A percentile compares a stretch with the other conserved stretches of the same genome.
These are phyloP conservation scores for Didymosphaeria variabile DNA, from an alignment of 2,329 filamentous ascomycete species.

Conservation along the genomic window DNA sequence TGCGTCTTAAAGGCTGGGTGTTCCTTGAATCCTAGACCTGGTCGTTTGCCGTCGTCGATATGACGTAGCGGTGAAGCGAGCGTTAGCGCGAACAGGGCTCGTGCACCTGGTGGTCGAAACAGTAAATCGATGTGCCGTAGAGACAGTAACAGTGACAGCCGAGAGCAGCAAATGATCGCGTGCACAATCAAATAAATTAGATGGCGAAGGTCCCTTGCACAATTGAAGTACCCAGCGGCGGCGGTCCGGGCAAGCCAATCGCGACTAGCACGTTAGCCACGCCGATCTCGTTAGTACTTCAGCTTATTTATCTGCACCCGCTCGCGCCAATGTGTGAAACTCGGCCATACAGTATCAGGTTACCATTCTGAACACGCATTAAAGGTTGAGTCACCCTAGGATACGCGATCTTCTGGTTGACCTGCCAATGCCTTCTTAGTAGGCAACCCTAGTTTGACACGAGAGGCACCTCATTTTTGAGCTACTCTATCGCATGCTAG, in stretches of 20 bases:
- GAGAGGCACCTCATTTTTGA: neutral
- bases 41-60: conserved; percentile 1
- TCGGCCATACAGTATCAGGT: too few species aligned
- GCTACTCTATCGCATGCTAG: neutral
- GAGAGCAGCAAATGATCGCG: neutral
- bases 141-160: neutral
- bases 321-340: too few species aligned
- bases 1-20: neutral
- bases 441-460: too few species aligned
- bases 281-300: neutral
- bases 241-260: conserved; percentile 4
- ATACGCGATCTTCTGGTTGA: too few species aligned
- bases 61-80: conserved; percentile 12
- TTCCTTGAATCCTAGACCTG: neutral
- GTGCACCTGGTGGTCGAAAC: neutral
- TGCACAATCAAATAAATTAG: neutral
- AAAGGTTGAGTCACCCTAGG: too few species aligned
- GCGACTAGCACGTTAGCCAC: neutral
- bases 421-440: too few species aligned
- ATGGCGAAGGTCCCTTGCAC: neutral
- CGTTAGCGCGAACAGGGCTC: conserved; percentile 8
- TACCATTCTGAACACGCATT: too few species aligned
- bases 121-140: neutral
- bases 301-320: conserved; percentile 1
- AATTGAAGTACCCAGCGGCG: neutral